These are phyloP conservation scores for Trebouxia sp. DNA, from an alignment of 139 green algal genomes.

Conservation along the genomic window DNA sequence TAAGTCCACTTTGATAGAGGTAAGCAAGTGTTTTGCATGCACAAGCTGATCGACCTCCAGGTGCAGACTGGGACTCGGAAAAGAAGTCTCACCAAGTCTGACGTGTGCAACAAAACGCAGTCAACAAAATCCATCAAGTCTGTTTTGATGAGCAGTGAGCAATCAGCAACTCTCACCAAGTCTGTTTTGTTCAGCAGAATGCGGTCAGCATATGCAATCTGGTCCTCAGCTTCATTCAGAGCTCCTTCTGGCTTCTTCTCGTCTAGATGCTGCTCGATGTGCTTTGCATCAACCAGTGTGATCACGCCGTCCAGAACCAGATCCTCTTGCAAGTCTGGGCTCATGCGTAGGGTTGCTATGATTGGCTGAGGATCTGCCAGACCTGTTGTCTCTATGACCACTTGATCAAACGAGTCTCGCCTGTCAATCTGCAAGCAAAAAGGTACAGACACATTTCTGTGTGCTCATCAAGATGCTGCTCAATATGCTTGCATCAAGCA, in stretches of 20 bases:
- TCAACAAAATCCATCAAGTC: no score
- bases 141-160: not conserved
- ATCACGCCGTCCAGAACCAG: conserved; percentile 27
- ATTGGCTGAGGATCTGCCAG: conserved; percentile 93
- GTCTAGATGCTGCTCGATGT: conserved; percentile 58
- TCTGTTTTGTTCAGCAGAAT: conserved; percentile 97
- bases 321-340: conserved; percentile 8
- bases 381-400: conserved; percentile 97
- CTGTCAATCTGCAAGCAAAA: conserved; percentile 46
- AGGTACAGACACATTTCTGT: no score
- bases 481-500: no score
- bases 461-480: no score
- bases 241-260: conserved; percentile 66
- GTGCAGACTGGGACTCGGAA: no score
- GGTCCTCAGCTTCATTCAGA: conserved; percentile 92
- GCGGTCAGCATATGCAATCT: conserved; percentile 94
- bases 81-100: no score
- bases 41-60: no score
- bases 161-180: conserved; percentile 64
- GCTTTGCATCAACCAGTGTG: conserved; percentile 57
- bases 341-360: conserved; percentile 75
- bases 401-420: conserved; percentile 81
- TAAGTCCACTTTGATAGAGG: no score
- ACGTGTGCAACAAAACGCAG: no score
- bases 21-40: no score